These are phyloP conservation scores for Amoebophrya sp. DNA, from an alignment of 169 alveolate genomes.

Conservation along the genomic window DNA sequence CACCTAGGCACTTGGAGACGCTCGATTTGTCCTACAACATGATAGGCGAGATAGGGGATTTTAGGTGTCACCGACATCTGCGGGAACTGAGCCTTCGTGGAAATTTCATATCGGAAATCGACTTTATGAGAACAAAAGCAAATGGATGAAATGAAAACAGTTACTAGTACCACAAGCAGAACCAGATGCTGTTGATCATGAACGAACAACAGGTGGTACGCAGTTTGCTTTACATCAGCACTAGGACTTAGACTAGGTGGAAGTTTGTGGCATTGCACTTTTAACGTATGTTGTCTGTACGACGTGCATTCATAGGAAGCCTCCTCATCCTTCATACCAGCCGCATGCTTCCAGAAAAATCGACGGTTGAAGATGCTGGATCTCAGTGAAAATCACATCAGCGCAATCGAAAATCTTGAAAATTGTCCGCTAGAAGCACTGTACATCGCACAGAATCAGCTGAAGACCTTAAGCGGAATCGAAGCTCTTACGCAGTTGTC, in stretches of 20 bases:
- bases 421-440: background rate
- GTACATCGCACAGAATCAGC: background rate
- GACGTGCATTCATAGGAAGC: no score
- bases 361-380: background rate
- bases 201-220: no score
- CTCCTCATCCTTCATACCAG: no score
- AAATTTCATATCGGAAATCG: background rate
- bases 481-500: no score
- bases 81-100: background rate
- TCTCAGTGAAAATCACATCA: background rate
- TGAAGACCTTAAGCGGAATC: background rate
- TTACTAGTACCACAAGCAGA: no score
- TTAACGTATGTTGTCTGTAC: no score
- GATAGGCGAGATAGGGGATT: background rate
- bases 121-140: no score
- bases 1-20: background rate
- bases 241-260: no score
- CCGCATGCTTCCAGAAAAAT: background rate
- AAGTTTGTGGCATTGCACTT: no score
- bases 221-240: no score
- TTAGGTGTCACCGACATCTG: background rate
- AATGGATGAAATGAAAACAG: no score
- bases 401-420: background rate
- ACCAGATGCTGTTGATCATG: no score
- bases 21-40: background rate